Base-by-base conservation (phyloP, 768 basidiomycete genomes). In the Boletus vinaceobasis region DNA sequence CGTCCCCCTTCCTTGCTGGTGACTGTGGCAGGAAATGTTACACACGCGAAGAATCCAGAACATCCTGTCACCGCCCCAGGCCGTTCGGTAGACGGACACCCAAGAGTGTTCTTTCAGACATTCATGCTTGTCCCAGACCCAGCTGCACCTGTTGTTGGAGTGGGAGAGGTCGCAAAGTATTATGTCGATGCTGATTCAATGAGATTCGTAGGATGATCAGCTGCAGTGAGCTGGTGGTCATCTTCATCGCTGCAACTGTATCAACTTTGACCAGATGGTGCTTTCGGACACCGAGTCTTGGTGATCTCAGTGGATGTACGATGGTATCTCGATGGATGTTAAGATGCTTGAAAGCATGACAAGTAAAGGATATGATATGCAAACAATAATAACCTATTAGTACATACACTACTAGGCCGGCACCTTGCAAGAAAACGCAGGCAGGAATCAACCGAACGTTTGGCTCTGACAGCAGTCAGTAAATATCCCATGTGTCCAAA, bases 51-150 rank as follows among this genome's bases (percentile, higher is more conserved):
- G 49, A 82, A 80, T 11, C 77, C 83, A 33, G 65, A 80, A 26
- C 88, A 88, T 65, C 85, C 82, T 13, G 69, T 74, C 40, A 76
- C 78, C 1, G 75, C 79, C 14, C 69, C 69, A 33, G 48, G 70
- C 36, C 79, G 80, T 63, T 79, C 77, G 19, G 74, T 85, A 17
- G 90, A 93, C 52, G 88, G 83, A 11, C 88, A 90, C 37, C 86
- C 91, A 8, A 82, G 91, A 37, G 88, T 92, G 47, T 93, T 93
- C 71, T 86, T 87, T 17, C 91, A 93, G 70, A 88, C 90, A 7
- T 93, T 93, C 65, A 82, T 93, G 75, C 84, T 93, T 35, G 82
- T 86, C 10, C 89, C 89, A 5, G 89, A 91, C 65, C 75, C 88
- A 4, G 77, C 75, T 40, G 83, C 85, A 31, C 77, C 86, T 3